phyloP scores from a whole-genome alignment of 139 green algal species.

The Gonium pectorale region DNA sequence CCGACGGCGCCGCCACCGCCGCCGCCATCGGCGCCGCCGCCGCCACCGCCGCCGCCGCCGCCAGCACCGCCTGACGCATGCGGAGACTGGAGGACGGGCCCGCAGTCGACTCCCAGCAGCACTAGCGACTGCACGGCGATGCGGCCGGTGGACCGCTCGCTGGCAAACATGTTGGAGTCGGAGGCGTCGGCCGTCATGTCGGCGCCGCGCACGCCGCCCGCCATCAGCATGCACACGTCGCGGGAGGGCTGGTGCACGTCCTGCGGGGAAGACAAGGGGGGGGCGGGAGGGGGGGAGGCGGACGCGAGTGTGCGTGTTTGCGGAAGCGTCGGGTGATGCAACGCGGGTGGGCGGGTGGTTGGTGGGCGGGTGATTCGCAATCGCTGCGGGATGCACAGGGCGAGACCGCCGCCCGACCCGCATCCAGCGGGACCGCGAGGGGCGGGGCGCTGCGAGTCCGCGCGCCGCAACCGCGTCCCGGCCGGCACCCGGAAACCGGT shows the following conservation, averaged over 20 bases:
- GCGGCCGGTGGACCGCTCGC: conserved; percentile 31
- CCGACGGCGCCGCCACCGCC: background rate
- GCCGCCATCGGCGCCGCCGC: background rate
- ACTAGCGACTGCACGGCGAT: conserved; percentile 36
- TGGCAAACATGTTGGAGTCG: conserved; percentile 7
- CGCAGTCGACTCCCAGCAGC: conserved; percentile 15
- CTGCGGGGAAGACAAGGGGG: background rate
- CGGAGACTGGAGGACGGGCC: too few relatives aligned
- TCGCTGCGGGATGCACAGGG: too few relatives aligned
- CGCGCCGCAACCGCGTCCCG: too few relatives aligned
- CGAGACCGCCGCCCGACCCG: too few relatives aligned
- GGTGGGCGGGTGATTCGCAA: too few relatives aligned
- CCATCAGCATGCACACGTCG: conserved; percentile 47
- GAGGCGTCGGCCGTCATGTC: conserved; percentile 22
- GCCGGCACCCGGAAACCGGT: too few relatives aligned
- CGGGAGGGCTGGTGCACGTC: conserved; percentile 44
- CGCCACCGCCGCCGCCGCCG: background rate
- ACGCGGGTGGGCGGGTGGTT: too few relatives aligned
- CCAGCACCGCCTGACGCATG: too few relatives aligned
- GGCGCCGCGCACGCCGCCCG: conserved; percentile 9
- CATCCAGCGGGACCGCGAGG: too few relatives aligned
- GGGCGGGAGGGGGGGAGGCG: too few relatives aligned
- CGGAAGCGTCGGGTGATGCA: background rate
- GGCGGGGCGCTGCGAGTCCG: too few relatives aligned
- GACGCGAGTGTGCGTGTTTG: too few relatives aligned